A percentile compares a stretch with the other conserved stretches of the same genome.
Evolutionary conservation across 75 land plant genomes (phyloP).

Genomic region (Pseudotsuga menziesii): DNA sequence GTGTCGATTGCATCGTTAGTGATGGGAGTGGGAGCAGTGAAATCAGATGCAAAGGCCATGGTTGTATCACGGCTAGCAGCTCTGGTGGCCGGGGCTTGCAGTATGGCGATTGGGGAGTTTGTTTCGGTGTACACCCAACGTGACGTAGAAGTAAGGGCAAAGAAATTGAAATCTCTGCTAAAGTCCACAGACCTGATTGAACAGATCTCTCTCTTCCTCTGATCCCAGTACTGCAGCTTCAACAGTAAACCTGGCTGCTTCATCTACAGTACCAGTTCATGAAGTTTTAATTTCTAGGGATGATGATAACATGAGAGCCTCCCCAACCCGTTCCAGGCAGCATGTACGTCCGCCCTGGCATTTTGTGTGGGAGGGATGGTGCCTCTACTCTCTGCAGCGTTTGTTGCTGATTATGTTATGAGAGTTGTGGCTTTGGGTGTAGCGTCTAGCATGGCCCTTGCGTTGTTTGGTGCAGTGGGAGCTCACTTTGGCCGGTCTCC

Average conservation of each 20-base stretch:
- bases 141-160: conserved; percentile 24
- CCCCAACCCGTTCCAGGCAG: conserved; percentile 48
- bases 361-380: conserved; percentile 45
- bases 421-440: conserved; percentile 30
- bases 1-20: conserved; percentile 49
- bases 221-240: background rate
- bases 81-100: conserved; percentile 43
- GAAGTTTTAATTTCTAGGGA: too few species aligned
- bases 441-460: conserved; percentile 27
- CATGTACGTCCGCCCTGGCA: conserved; percentile 46
- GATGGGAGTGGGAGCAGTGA: conserved; percentile 45
- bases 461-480: conserved; percentile 38
- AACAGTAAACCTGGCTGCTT: too few species aligned
- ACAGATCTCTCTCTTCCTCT: background rate
- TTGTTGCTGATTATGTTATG: background rate
- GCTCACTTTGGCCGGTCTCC: conserved; percentile 47
- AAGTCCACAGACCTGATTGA: too few species aligned
- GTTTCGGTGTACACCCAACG: conserved; percentile 51
- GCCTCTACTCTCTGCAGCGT: conserved; percentile 34
- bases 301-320: background rate
- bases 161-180: background rate
- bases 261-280: background rate
- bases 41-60: conserved; percentile 5
- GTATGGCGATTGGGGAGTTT: conserved; percentile 58
- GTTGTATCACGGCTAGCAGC: conserved; percentile 42